Base-by-base conservation (phyloP, 345 rosid genomes). In the Eucalyptus lansdowneana region DNA sequence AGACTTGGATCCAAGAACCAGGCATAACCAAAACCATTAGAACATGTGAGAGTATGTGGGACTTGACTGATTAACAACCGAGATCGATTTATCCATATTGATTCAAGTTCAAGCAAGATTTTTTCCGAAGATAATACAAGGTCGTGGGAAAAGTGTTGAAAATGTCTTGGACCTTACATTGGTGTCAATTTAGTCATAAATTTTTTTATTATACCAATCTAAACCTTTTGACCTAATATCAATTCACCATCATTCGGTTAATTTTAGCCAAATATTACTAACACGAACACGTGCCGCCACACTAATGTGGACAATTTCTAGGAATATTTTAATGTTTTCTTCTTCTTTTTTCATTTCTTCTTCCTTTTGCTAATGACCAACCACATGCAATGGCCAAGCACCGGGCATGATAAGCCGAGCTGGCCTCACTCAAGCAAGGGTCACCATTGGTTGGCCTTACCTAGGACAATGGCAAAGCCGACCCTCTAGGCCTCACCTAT, bases 381-480 rank as follows among this genome's bases (percentile, higher is more conserved):
- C 54, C 22, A 51, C 54, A 17, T 3, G 22, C 4, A 9, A 51
- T 51, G 9, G 4, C 22, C 9, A 3, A 0, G 4, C 22, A 51
- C 4, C 1, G 34, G 1, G 9, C 54, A 51, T 51, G 9, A 51
- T 1, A 51, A 0, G 22, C 22, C 1, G 1, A 17, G 22, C 4
- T 51, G 0, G 54, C 54, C 54, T 51, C 1, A 8, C 9, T 51
- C 2, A 1, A 0, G 54, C 2, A 1, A 51, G 54, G 9, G 54
- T 17, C 4, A 1, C 22, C 4, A 0, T 51, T 51, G 54, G 54
- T 51, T 51, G 9, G 54, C 54, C 54, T 51, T 17, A 51, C 54
- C 54, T 1, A 17, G 1, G 54, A 51, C 54, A 51, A 51, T 51
- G 54, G 54, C 22, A 0, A 51, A 51, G 54, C 9, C 22, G 0